These are phyloP conservation scores for Heimioporus sp. DNA, from an alignment of 768 basidiomycete genomes.

Conservation along the genomic window DNA sequence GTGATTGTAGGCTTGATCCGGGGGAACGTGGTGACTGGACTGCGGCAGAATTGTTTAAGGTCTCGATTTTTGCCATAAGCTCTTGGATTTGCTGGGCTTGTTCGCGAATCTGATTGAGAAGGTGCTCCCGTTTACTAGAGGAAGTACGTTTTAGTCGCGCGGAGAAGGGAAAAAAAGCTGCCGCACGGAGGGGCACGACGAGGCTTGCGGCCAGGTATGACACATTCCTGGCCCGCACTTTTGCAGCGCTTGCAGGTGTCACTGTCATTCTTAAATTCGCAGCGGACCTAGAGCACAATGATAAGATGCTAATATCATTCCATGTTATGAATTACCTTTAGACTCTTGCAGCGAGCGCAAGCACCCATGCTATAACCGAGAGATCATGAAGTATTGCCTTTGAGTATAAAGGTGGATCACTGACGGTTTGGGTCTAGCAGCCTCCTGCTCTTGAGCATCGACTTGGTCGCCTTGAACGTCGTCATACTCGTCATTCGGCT, in stretches of 20 bases:
- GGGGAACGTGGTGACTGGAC: conserved; percentile 37
- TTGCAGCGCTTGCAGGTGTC: conserved; percentile 77
- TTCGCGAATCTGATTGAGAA: conserved; percentile 73
- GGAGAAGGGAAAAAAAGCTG: background rate
- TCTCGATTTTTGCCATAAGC: conserved; percentile 68
- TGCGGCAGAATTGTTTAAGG: conserved; percentile 32
- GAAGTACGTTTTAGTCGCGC: background rate
- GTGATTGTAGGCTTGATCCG: conserved; percentile 25
- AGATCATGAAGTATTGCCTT: background rate
- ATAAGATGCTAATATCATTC: background rate
- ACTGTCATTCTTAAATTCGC: conserved; percentile 69
- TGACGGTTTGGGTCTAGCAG: conserved; percentile 22
- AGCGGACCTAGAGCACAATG: conserved; percentile 54
- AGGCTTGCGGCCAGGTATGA: conserved; percentile 83
- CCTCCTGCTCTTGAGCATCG: conserved; percentile 24
- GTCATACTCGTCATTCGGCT: conserved; percentile 17
- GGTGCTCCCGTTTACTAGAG: conserved; percentile 71
- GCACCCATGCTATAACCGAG: conserved; percentile 46
- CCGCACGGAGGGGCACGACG: conserved; percentile 76
- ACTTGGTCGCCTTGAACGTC: conserved; percentile 12
- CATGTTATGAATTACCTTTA: conserved; percentile 37
- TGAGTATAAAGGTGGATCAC: background rate
- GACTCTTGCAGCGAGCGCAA: conserved; percentile 66
- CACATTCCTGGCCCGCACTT: conserved; percentile 68
- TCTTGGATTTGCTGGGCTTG: conserved; percentile 72